phyloP scores from a whole-genome alignment of 768 basidiomycete species.

The Gloeopeniophorella convolvens region DNA sequence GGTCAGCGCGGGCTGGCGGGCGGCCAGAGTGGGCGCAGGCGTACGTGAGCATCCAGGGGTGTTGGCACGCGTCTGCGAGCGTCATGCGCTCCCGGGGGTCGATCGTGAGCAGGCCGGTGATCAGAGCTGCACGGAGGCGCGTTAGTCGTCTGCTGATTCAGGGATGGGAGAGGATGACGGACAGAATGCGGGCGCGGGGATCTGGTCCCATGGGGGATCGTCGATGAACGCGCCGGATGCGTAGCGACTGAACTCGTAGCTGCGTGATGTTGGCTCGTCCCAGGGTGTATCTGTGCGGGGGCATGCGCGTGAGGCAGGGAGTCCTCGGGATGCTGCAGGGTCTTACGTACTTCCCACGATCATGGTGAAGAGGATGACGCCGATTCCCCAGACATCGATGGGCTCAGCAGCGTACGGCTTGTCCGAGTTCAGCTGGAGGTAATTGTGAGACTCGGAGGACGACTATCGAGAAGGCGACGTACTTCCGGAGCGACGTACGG shows the following conservation, averaged over 20 bases:
- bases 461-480: constrained; percentile 16
- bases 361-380: constrained; percentile 89
- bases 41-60: constrained; percentile 75
- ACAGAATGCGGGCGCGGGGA: constrained; percentile 47
- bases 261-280: constrained; percentile 84
- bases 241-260: constrained; percentile 76
- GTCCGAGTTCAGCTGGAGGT: constrained; percentile 52
- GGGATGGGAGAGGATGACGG: constrained; percentile 38
- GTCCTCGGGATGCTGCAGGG: not conserved
- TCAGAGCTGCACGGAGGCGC: constrained; percentile 47
- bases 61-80: constrained; percentile 45
- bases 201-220: constrained; percentile 73
- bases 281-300: constrained; percentile 82
- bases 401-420: constrained; percentile 83
- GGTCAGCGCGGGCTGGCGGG: too few species aligned
- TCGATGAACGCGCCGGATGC: constrained; percentile 64
- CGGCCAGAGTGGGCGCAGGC: too few species aligned
- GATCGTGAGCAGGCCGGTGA: constrained; percentile 68
- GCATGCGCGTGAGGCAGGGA: not conserved
- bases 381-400: constrained; percentile 93
- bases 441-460: not conserved
- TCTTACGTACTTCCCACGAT: constrained; percentile 75
- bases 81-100: constrained; percentile 64
- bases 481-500: constrained; percentile 97
- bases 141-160: not conserved